Percentiles rank a stretch among this genome's conserved stretches.
These are phyloP conservation scores for Aphanomyces astaci DNA, from an alignment of 352 stramenopile species.

Conservation along the genomic window DNA sequence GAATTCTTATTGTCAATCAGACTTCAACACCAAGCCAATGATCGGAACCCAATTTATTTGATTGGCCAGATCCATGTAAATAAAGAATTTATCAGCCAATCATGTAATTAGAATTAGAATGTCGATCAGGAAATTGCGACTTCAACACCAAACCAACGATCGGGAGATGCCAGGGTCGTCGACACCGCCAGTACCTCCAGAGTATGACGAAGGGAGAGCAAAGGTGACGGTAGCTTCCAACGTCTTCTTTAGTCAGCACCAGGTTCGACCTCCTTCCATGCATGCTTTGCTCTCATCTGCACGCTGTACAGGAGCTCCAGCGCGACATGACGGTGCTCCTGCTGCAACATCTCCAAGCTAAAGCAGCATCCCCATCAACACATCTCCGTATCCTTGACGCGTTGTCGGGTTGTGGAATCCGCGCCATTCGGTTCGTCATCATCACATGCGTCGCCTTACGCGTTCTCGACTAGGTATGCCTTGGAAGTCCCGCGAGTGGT, in stretches of 20 bases:
- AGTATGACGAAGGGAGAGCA: neutral
- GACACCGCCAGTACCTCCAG: neutral
- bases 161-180: neutral
- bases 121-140: too few relatives aligned
- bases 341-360: neutral
- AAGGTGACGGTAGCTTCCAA: neutral
- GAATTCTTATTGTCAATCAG: too few relatives aligned
- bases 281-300: neutral
- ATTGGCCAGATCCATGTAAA: too few relatives aligned
- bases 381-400: conserved; percentile 2
- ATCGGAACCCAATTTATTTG: too few relatives aligned
- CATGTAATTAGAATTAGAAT: too few relatives aligned
- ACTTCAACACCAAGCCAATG: too few relatives aligned
- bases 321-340: conserved; percentile 18
- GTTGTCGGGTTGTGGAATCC: neutral
- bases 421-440: conserved; percentile 4
- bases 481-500: conserved; percentile 2
- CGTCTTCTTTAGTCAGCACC: conserved; percentile 16
- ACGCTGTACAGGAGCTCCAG: conserved; percentile 3
- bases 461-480: conserved; percentile 3
- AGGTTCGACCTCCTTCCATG: neutral
- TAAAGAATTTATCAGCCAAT: too few relatives aligned
- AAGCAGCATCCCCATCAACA: neutral
- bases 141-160: too few relatives aligned
- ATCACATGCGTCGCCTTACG: neutral